phyloP scores from a whole-genome alignment of 805 yeast species.

The Barnettozyma sucrosica region DNA sequence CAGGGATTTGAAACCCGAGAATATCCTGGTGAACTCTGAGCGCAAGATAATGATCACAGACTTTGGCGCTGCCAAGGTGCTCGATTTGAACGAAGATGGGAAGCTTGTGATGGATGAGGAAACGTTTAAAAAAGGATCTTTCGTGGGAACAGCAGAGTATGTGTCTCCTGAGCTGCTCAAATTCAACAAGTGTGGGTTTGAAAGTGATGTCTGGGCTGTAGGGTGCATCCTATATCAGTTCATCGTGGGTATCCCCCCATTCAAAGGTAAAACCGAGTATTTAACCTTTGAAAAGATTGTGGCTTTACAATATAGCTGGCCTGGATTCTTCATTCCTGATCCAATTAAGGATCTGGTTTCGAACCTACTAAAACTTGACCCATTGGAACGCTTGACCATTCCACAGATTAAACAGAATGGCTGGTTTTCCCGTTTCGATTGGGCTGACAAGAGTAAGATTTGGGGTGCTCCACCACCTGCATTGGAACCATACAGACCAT shows the following conservation, averaged over 20 bases:
- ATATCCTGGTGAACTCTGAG: conserved; percentile 76
- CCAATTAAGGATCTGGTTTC: conserved; percentile 60
- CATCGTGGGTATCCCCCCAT: conserved; percentile 88
- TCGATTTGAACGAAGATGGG: conserved; percentile 34
- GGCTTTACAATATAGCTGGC: conserved; percentile 65
- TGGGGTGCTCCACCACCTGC: conserved; percentile 71
- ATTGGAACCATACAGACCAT: conserved; percentile 56
- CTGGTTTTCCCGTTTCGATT: conserved; percentile 66
- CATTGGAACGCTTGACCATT: conserved; percentile 57
- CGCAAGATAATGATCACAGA: conserved; percentile 91
- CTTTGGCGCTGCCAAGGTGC: conserved; percentile 93
- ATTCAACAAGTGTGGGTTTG: conserved; percentile 72
- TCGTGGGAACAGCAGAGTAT: conserved; percentile 56
- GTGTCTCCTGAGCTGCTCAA: conserved; percentile 69
- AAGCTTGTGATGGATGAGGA: conserved; percentile 28
- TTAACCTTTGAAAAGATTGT: conserved; percentile 81
- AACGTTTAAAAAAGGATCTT: conserved; percentile 44
- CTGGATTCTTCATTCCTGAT: conserved; percentile 56
- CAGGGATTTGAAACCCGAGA: conserved; percentile 93
- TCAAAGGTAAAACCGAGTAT: conserved; percentile 78
- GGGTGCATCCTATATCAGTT: conserved; percentile 94
- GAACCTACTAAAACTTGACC: conserved; percentile 64
- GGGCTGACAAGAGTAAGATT: conserved; percentile 56
- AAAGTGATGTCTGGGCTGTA: conserved; percentile 96
- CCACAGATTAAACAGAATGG: conserved; percentile 55